These are phyloP conservation scores for Trichoderma sp. DNA, from an alignment of 2,329 filamentous ascomycete genomes.

Conservation along the genomic window DNA sequence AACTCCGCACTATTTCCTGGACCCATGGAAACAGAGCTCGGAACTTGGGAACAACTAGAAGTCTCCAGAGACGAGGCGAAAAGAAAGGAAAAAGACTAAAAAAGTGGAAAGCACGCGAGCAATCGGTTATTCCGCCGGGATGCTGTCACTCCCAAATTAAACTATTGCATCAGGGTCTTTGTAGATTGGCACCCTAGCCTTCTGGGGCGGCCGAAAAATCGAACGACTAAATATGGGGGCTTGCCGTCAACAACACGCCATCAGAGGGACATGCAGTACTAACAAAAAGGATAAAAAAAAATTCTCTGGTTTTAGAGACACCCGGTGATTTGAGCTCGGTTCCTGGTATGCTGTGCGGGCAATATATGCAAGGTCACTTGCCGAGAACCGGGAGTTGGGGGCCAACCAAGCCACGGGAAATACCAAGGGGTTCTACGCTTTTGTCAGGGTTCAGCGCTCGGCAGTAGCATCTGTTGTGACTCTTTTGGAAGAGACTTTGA, in stretches of 20 bases:
- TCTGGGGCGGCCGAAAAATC: constrained; percentile 8
- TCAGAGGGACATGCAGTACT: not conserved
- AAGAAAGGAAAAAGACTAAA: not conserved
- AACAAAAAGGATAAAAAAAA: not conserved
- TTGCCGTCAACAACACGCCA: constrained; percentile 13
- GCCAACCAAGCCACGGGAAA: constrained; percentile 9
- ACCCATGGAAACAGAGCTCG: not conserved
- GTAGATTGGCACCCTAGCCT: constrained; percentile 12
- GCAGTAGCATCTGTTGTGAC: not conserved
- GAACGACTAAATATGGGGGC: constrained; percentile 23
- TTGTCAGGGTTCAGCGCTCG: not conserved
- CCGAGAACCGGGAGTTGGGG: constrained; percentile 11
- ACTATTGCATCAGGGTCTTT: constrained; percentile 19
- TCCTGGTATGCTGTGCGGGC: not conserved
- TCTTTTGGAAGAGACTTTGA: not conserved
- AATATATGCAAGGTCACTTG: constrained; percentile 12
- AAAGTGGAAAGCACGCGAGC: constrained; percentile 21
- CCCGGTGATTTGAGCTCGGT: not conserved
- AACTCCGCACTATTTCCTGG: not conserved
- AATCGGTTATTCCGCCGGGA: not conserved
- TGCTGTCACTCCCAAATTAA: constrained; percentile 5
- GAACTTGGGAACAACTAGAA: not conserved
- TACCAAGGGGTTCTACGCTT: not conserved
- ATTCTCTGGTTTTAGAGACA: not conserved
- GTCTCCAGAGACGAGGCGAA: not conserved